phyloP scores from a whole-genome alignment of 164 flowering plant species.

The Piper betle region DNA sequence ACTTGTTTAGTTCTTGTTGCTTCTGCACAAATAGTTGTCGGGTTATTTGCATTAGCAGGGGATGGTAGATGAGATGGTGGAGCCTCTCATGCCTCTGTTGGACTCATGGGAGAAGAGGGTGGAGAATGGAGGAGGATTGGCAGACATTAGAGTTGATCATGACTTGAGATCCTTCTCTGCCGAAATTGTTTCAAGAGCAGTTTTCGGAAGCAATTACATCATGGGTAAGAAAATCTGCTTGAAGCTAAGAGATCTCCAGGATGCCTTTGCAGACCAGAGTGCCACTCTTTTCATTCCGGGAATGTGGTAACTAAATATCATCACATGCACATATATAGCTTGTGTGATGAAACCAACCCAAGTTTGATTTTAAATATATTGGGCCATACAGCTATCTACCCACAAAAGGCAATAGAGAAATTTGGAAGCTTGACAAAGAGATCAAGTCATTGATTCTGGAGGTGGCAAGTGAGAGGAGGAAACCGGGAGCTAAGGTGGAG shows the following conservation, averaged over 20 bases:
- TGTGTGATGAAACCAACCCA: neutral
- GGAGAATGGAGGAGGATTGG: slow-evolving; percentile 18
- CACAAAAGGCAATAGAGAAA: slow-evolving; percentile 23
- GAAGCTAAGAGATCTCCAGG: slow-evolving; percentile 15
- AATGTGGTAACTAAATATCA: too few relatives aligned
- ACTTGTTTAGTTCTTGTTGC: too few relatives aligned
- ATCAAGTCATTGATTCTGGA: slow-evolving; percentile 22
- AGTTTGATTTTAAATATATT: neutral
- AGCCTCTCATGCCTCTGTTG: slow-evolving; percentile 15
- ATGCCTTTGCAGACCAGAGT: slow-evolving; percentile 14
- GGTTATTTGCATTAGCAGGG: slow-evolving; percentile 14
- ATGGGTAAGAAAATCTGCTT: slow-evolving; percentile 13
- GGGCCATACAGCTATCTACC: slow-evolving; percentile 19
- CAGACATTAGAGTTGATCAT: slow-evolving; percentile 18
- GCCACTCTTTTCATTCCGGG: slow-evolving; percentile 16
- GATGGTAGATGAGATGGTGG: slow-evolving; percentile 23
- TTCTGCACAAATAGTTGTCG: too few relatives aligned
- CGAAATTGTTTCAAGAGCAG: slow-evolving; percentile 15
- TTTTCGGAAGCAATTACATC: slow-evolving; percentile 15
- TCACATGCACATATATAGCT: too few relatives aligned
- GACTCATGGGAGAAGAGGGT: slow-evolving; percentile 24
- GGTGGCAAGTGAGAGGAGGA: slow-evolving; percentile 20
- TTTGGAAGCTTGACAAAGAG: slow-evolving; percentile 35
- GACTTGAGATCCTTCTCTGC: slow-evolving; percentile 24
- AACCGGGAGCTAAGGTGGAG: slow-evolving; percentile 1